phyloP scores from a whole-genome alignment of 495 filamentous ascomycete species.

The Xylaria grammica region DNA sequence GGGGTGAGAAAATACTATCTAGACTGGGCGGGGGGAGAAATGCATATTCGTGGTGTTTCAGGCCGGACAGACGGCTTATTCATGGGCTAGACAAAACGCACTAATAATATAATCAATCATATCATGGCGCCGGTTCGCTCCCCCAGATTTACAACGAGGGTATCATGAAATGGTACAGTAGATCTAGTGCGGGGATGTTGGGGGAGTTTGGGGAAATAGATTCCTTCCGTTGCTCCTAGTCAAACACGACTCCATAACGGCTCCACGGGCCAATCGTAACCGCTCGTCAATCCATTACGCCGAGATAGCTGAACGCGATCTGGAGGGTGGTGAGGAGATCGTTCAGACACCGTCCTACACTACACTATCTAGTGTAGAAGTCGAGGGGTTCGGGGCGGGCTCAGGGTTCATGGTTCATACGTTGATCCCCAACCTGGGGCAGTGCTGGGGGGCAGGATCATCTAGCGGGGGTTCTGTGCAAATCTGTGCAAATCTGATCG shows the following conservation, averaged over 20 bases:
- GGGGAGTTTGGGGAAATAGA: conserved; percentile 10
- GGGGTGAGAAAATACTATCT: not conserved
- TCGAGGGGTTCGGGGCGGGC: no score
- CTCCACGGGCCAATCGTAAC: not conserved
- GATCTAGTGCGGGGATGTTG: conserved; percentile 14
- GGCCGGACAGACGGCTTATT: not conserved
- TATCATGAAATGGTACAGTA: not conserved
- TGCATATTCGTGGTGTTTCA: not conserved
- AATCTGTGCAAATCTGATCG: not conserved
- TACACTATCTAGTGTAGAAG: no score
- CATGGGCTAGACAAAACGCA: conserved; percentile 11
- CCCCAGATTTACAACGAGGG: conserved; percentile 8
- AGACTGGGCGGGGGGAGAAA: not conserved
- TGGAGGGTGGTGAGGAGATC: not conserved
- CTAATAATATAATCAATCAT: conserved; percentile 15
- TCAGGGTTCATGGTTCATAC: not conserved
- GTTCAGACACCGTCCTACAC: no score
- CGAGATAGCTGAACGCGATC: no score
- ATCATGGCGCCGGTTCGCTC: not conserved
- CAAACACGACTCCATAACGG: conserved; percentile 9
- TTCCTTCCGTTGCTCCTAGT: conserved; percentile 18
- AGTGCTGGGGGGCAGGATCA: not conserved
- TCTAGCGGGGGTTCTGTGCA: no score
- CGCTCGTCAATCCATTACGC: not conserved
- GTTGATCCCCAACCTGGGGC: not conserved